Conservation (phyloP, 305 asterid species). For the Fraxinus velutina region DNA sequence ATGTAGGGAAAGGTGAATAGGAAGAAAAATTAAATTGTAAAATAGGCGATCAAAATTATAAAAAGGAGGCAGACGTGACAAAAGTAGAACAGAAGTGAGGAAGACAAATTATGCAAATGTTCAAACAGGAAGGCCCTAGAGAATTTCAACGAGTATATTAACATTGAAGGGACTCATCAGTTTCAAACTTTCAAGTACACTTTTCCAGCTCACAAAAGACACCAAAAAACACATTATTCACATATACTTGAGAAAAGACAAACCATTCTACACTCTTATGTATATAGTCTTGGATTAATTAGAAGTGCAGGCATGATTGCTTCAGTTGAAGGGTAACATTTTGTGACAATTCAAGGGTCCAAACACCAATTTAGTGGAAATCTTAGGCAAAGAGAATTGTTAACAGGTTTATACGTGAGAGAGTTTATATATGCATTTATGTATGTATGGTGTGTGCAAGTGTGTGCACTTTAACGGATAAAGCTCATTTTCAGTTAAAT, state of each 20-base stretch:
- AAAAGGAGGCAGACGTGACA: neutral
- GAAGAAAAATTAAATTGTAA: neutral
- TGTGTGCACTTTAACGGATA: neutral
- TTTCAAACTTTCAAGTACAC: neutral
- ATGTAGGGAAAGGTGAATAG: neutral
- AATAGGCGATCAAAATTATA: neutral
- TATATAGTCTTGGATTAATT: neutral
- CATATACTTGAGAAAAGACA: neutral
- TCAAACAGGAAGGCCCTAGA: neutral
- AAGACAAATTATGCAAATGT: neutral
- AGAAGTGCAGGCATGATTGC: neutral
- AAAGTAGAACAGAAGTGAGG: neutral
- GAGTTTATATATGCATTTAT: neutral
- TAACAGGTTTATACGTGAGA: neutral
- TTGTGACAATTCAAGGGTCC: neutral
- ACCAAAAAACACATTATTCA: neutral
- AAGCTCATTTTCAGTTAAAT: neutral
- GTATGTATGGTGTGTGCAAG: neutral
- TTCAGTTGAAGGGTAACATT: neutral
- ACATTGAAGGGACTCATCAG: neutral
- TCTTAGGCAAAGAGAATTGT: neutral
- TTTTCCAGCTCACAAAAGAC: neutral
- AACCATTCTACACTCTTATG: neutral
- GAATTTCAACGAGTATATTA: neutral
- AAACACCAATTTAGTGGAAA: neutral